Evolutionary conservation across 257 asterid species (phyloP).

Genomic region (Fraxinus cuspidata): DNA sequence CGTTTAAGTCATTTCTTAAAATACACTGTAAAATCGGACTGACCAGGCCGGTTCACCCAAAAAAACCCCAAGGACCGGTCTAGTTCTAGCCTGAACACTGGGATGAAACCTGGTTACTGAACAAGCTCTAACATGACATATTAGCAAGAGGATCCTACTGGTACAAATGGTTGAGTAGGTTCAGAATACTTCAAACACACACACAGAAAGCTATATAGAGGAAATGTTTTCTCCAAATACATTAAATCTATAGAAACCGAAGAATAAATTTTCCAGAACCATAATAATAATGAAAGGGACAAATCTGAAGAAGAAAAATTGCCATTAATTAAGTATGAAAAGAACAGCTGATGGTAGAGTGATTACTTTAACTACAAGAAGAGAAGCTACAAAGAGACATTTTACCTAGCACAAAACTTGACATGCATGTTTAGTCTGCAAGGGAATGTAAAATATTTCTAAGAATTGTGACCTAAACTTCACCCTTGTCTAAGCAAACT

Average conservation of each 20-base stretch:
- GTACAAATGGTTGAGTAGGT: constrained; percentile 39
- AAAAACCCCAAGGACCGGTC: not conserved
- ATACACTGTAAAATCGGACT: not conserved
- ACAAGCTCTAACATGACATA: constrained; percentile 18
- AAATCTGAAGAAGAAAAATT: not conserved
- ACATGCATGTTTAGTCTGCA: constrained; percentile 51
- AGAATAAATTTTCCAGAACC: not conserved
- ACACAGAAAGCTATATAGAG: constrained; percentile 32
- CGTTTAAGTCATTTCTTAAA: not conserved
- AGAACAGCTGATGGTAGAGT: constrained; percentile 43
- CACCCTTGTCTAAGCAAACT: constrained; percentile 87
- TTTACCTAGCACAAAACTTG: constrained; percentile 52
- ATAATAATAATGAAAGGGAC: constrained; percentile 7
- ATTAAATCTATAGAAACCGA: constrained; percentile 27
- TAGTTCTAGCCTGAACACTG: not conserved
- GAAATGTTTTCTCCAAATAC: constrained; percentile 36
- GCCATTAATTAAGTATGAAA: constrained; percentile 28
- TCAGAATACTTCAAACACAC: constrained; percentile 37
- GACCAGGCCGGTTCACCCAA: not conserved
- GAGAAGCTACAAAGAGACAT: constrained; percentile 48
- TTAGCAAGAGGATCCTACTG: constrained; percentile 12
- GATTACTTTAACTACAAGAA: constrained; percentile 54
- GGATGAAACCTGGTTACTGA: not conserved
- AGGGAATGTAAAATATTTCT: constrained; percentile 43
- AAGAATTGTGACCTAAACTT: constrained; percentile 62